Evolutionary conservation across 352 stramenopile genomes (phyloP).

Genomic region (Globisporangium cederbergense): DNA sequence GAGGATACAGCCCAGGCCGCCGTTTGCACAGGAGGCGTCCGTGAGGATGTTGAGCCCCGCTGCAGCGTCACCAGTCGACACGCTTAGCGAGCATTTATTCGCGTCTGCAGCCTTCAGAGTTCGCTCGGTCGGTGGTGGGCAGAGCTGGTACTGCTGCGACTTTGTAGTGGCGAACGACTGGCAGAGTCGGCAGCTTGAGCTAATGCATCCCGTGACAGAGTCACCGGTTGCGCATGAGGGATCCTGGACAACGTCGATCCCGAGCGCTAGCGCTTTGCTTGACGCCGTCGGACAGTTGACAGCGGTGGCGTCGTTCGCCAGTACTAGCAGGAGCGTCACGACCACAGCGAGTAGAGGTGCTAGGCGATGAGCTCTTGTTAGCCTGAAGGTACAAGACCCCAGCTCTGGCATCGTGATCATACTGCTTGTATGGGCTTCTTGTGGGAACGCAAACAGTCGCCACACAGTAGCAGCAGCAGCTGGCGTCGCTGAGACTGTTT

Average conservation of each 20-base stretch:
- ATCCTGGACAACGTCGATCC: not conserved
- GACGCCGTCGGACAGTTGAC: constrained; percentile 1
- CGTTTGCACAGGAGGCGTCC: constrained; percentile 12
- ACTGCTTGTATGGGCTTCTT: not conserved
- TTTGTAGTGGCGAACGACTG: not conserved
- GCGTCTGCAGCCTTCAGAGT: not conserved
- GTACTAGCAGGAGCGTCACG: not conserved
- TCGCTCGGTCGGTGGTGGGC: not conserved
- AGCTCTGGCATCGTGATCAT: not conserved
- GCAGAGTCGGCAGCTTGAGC: constrained; percentile 1
- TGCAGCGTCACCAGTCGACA: constrained; percentile 7
- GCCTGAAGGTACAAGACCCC: not conserved
- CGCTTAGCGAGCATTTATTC: constrained; percentile 8
- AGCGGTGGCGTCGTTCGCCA: not conserved
- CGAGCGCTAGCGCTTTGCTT: not conserved
- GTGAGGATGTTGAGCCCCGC: constrained; percentile 20
- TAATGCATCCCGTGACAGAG: constrained; percentile 4
- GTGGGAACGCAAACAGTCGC: not conserved
- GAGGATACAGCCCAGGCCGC: constrained; percentile 15
- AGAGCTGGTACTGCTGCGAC: constrained; percentile 6
- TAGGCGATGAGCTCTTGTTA: not conserved
- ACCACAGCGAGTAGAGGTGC: not conserved
- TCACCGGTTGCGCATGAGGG: not conserved
- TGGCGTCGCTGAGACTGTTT: no score
- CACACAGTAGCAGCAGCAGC: not conserved